Evolutionary conservation across 345 rosid genomes (phyloP), one percentile per base, ranked within the genome.

Genomic region (Iberis pinnata): DNA sequence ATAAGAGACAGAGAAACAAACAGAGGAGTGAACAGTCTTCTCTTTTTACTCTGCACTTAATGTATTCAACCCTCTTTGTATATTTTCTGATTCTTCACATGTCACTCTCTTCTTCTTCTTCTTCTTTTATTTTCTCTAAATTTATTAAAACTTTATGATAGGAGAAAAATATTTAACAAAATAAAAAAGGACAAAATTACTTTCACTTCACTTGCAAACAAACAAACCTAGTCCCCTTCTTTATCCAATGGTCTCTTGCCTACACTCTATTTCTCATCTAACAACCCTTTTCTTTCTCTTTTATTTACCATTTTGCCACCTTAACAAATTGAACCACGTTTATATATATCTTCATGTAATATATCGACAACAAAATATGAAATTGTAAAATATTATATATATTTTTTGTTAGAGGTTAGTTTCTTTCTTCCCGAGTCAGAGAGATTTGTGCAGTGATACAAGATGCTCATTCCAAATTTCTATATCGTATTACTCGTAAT

Each of bases 151-250:
- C 2, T 2, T 6, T 31, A 8, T 8, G 2, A 11, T 5, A 31
- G 9, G 9, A 7, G 64, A 60, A 60, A 60, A 60, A 39, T 39
- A 44, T 41, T 17, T 32, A 37, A 58, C 53, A 58, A 6, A 6
- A 6, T 16, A 0, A n/a, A 29, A 67, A 41, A 32, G 44, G 40
- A 67, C 66, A 60, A 60, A 53, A 60, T 56, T 60, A 67, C 71
- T 60, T 67, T 60, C 42, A 53, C 56, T 47, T 52, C 71, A 45
- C 65, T 59, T 60, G 71, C 66, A 45, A 67, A 65, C 66, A 67
- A 67, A 67, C 66, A 67, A 67, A 60, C 66, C 51, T 45, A 67
- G 66, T 60, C 45, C 71, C 66, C 71, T 67, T 67, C 71, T 66
- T 59, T 67, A 60, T 60, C 66, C 71, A 67, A 67, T 67, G 71